Evolutionary conservation across 805 yeast species (phyloP).

Genomic region (Candida insectalens): DNA sequence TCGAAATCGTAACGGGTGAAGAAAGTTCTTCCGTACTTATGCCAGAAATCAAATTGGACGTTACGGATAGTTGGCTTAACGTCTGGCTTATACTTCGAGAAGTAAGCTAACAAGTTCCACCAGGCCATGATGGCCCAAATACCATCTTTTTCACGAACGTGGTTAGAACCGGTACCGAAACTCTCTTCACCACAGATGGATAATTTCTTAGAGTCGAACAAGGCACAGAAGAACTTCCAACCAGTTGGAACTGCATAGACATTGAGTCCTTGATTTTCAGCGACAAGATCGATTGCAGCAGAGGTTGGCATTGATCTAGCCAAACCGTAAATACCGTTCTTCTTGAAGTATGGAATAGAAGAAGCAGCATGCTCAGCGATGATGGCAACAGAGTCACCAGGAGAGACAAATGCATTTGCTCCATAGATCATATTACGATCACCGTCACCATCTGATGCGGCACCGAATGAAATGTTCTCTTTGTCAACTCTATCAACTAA

Average conservation of each 20-base stretch:
- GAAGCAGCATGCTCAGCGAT: slow-evolving; percentile 82
- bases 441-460: slow-evolving; percentile 99
- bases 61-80: slow-evolving; percentile 50
- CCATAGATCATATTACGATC: slow-evolving; percentile 99
- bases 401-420: slow-evolving; percentile 87
- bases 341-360: slow-evolving; percentile 81
- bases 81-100: slow-evolving; percentile 44
- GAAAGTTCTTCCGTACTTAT: slow-evolving; percentile 89
- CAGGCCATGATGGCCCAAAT: slow-evolving; percentile 97
- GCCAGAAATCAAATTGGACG: slow-evolving; percentile 84
- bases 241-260: slow-evolving; percentile 97
- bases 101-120: slow-evolving; percentile 89
- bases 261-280: slow-evolving; percentile 60
- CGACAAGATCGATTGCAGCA: slow-evolving; percentile 88
- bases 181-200: slow-evolving; percentile 98
- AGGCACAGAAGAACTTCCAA: slow-evolving; percentile 96
- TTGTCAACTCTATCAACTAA: slow-evolving; percentile 80
- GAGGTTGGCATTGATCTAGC: slow-evolving; percentile 98
- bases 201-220: slow-evolving; percentile 86
- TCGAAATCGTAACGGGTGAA: slow-evolving; percentile 95
- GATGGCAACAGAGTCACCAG: slow-evolving; percentile 97
- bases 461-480: slow-evolving; percentile 83
- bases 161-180: slow-evolving; percentile 96
- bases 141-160: slow-evolving; percentile 96
- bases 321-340: slow-evolving; percentile 80